Percentiles rank a stretch among this genome's conserved stretches.
phyloP scores from a whole-genome alignment of 2,329 filamentous ascomycete species.

The Pseudocercospora fijiensis region DNA sequence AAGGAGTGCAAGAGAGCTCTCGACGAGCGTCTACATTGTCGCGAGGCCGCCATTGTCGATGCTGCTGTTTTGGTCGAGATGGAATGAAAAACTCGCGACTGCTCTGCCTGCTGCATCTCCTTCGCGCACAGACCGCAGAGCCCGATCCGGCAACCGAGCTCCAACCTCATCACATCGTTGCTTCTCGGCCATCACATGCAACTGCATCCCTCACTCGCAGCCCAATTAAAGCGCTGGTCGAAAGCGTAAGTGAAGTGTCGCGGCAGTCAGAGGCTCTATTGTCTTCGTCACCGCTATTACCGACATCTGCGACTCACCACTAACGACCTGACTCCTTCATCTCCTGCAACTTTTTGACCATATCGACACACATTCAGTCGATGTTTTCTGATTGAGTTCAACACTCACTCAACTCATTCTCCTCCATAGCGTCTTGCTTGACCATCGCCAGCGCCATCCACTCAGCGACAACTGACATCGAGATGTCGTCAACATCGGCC shows the following conservation, averaged over 20 bases:
- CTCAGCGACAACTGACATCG: background rate
- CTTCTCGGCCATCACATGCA: slow-evolving; percentile 4
- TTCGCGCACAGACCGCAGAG: background rate
- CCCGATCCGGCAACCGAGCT: background rate
- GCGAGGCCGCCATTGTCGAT: slow-evolving; percentile 28
- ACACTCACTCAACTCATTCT: background rate
- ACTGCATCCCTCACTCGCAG: background rate
- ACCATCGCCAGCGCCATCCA: background rate
- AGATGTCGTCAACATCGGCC: slow-evolving; percentile 1
- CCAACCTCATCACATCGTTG: background rate
- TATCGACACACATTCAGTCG: background rate
- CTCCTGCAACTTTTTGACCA: background rate
- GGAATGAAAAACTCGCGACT: background rate
- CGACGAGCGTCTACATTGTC: slow-evolving; percentile 30
- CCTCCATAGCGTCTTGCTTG: background rate
- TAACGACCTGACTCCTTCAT: background rate
- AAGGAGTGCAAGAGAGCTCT: slow-evolving; percentile 23
- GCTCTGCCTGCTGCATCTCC: background rate
- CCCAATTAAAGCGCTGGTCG: background rate
- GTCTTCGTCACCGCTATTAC: background rate
- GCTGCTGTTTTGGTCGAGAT: slow-evolving; percentile 8
- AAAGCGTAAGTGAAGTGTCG: slow-evolving; percentile 6
- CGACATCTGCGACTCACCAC: background rate
- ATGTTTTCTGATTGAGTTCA: background rate
- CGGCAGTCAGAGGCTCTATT: slow-evolving; percentile 2